phyloP scores from a whole-genome alignment of 345 rosid species.

The Gossypium herbaceum region DNA sequence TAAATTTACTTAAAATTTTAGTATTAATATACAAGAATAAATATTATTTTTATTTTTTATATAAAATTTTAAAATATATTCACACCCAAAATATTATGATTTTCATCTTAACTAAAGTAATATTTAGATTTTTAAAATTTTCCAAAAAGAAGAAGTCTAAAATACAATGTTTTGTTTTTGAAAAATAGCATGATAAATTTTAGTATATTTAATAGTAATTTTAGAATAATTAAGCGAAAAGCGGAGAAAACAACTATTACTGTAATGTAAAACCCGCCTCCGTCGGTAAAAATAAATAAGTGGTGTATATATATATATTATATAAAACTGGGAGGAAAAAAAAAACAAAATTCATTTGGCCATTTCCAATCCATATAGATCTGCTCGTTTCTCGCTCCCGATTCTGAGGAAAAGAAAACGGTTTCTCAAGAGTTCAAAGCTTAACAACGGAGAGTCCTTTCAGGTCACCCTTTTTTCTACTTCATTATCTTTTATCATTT shows the following conservation, averaged over 20 bases:
- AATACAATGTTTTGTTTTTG: no score
- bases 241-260: not conserved
- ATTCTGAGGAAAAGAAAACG: not conserved
- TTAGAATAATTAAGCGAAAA: not conserved
- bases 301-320: not conserved
- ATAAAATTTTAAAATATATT: no score
- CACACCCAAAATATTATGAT: no score
- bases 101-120: no score
- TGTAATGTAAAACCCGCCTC: not conserved
- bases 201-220: not conserved
- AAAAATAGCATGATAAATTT: not conserved
- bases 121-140: no score
- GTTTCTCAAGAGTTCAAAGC: not conserved
- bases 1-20: no score
- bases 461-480: slow-evolving; percentile 16
- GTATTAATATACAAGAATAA: no score
- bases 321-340: no score
- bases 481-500: not conserved
- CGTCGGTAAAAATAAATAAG: not conserved
- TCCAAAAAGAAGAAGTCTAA: no score
- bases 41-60: no score
- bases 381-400: slow-evolving; percentile 17
- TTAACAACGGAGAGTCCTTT: slow-evolving; percentile 11
- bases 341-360: not conserved
- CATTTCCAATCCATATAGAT: slow-evolving; percentile 10